Conservation (phyloP, 768 basidiomycete genomes). For the Naganishia randhawae region DNA sequence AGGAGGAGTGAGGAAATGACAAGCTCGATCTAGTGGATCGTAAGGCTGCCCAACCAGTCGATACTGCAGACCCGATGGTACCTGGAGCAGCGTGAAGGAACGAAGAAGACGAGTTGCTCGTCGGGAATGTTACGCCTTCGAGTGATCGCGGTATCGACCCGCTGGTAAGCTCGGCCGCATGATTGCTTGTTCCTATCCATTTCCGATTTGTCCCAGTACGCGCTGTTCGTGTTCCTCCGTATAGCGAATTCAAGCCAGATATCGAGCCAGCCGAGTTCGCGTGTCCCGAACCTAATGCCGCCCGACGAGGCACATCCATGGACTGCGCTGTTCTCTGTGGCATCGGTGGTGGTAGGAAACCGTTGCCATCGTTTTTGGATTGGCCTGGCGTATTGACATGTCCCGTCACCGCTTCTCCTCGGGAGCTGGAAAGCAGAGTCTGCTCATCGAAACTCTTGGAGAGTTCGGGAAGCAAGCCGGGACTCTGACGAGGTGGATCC, state of each 20-base stretch:
- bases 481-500: not conserved
- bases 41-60: slow-evolving; percentile 28
- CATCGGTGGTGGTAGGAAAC: slow-evolving; percentile 2
- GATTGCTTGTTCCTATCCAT: not conserved
- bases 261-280: slow-evolving; percentile 11
- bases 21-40: slow-evolving; percentile 10
- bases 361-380: not conserved
- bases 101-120: slow-evolving; percentile 10
- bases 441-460: slow-evolving; percentile 8
- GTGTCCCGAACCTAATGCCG: not conserved
- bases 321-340: slow-evolving; percentile 11
- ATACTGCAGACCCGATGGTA: slow-evolving; percentile 27
- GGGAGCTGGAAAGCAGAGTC: slow-evolving; percentile 6
- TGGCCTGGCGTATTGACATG: not conserved
- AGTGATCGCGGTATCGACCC: not conserved
- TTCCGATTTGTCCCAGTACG: not conserved
- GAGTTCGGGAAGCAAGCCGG: not conserved
- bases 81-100: slow-evolving; percentile 28
- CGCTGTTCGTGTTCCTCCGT: not conserved
- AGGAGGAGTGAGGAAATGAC: slow-evolving; percentile 10
- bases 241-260: slow-evolving; percentile 9
- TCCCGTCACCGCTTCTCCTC: not conserved
- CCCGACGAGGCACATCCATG: slow-evolving; percentile 19
- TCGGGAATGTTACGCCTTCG: slow-evolving; percentile 1
- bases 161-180: not conserved